Base-by-base conservation (phyloP, 768 basidiomycete species). In the Strobilomyces confusus region DNA sequence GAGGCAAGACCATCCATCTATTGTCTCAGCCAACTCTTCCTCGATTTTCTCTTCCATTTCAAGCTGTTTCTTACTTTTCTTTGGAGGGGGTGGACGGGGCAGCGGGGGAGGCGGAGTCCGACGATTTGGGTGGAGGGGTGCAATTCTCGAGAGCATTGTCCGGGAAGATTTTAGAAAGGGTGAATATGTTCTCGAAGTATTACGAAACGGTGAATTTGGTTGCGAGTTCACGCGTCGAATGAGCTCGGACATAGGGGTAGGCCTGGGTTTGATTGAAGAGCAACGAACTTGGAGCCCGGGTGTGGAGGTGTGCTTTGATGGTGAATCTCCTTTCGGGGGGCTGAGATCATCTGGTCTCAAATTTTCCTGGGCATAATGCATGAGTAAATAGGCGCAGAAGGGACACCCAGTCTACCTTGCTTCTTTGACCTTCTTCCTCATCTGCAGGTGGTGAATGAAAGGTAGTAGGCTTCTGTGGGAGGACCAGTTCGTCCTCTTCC, bases 41-140 rank as follows among this genome's bases (percentile, higher is more conserved):
- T 90, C 88, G 79, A 89, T 89, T 61, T 77, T 79, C 66, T 91
- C 89, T 69, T 91, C 89, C 62, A 80, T 69, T 62, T 83, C 80
- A 22, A 87, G 69, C 69, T 88, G 81, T 66, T 90, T 91, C 75
- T 89, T 89, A 48, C 81, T 84, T 74, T 91, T 91, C 71, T 83
- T 87, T 57, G 77, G 80, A 42, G 84, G 82, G 5, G 87, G 86
- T 0, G 82, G 83, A 5, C 82, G 80, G 1, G 89, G 89, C 2
- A 74, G 77, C 0, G 86, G 85, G 0, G 86, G 88, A 0, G 89
- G 88, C 0, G 89, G 89, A 1, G 86, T 81, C 14, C 80, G 78
- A 44, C 87, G 74, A 64, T 87, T 86, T 9, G 82, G 80, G 60
- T 91, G 89, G 23, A 92, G 74, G 4, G 89, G 87, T 12, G 87